Evolutionary conservation across 2,329 filamentous ascomycete species (phyloP), one percentile per base, ranked within the genome.

Genomic region (Fusarium avenaceum): DNA sequence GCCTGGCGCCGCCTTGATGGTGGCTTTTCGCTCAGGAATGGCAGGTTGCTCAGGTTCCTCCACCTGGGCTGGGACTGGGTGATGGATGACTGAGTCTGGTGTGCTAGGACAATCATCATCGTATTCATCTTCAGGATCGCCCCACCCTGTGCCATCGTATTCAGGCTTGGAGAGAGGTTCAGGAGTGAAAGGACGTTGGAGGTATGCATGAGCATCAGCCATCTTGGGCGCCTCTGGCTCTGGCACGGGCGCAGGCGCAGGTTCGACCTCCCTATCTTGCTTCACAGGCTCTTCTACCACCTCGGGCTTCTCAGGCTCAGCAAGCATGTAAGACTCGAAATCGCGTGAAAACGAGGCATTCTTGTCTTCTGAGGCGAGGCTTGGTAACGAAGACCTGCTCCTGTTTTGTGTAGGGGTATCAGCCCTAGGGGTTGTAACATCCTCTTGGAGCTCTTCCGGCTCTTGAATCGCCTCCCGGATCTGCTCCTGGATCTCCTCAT

Each of bases 81-180:
- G 92, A 65, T 92, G 92, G 67, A 97, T 95, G 22, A 98, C 94
- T 8, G 95, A 98, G 49, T 94, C 92, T 15, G 95, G 94, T 9
- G 93, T 96, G 33, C 89, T 87, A 11, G 89, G 88, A 65, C 91
- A 64, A 42, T 59, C 89, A 1, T 87, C 81, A 2, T 86, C 83
- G 55, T 82, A 70, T 43, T 86, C 85, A 32, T 85, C 82, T 20
- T 80, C 80, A 22, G 84, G 81, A 39, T 86, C 84, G 10, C 86
- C 86, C 85, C 87, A 87, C 52, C 88, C 85, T 57, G 87, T 82
- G 59, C 90, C 85, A 72, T 90, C 84, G 75, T 92, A 90, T 60
- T 88, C 87, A 28, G 83, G 87, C 78, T 85, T 92, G 39, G 86
- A 85, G 14, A 86, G 75, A 13, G 74, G 76, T 57, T 84, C 80